Conservation (phyloP, 768 basidiomycete species). For the Phylloporus arenicola region DNA sequence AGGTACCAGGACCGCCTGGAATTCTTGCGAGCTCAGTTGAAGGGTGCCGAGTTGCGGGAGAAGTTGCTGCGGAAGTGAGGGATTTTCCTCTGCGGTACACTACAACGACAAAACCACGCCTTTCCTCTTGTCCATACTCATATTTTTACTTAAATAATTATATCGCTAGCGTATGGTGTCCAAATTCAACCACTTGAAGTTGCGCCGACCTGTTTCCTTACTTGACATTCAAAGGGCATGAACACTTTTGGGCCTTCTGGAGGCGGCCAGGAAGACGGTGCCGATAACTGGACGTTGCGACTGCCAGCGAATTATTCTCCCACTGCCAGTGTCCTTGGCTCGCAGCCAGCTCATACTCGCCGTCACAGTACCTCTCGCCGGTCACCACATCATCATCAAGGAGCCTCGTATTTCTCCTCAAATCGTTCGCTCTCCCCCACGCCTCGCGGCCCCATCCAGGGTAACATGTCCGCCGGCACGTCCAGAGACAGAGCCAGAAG, state of each 20-base stretch:
- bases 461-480: conserved; percentile 51
- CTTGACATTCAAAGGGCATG: conserved; percentile 3
- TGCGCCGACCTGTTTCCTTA: background rate
- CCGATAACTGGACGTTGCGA: conserved; percentile 18
- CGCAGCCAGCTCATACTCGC: conserved; percentile 30
- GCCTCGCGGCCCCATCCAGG: conserved; percentile 38
- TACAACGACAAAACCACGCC: background rate
- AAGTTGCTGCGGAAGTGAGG: conserved; percentile 61
- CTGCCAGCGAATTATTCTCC: conserved; percentile 32
- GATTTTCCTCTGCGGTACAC: background rate
- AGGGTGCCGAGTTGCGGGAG: conserved; percentile 80
- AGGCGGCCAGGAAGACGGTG: conserved; percentile 22
- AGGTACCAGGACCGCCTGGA: conserved; percentile 75
- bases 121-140: conserved; percentile 10
- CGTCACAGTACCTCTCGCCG: conserved; percentile 52
- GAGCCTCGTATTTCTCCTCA: conserved; percentile 57
- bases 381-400: conserved; percentile 62
- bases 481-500: conserved; percentile 49
- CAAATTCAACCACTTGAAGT: background rate
- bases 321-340: conserved; percentile 17
- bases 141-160: conserved; percentile 8
- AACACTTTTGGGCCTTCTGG: conserved; percentile 15
- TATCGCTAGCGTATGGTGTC: background rate
- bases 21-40: conserved; percentile 75
- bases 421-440: conserved; percentile 42